Evolutionary conservation across 148 eudicot species (phyloP), one percentile per base, ranked within the genome.

Genomic region (Amaranthus palmeri): DNA sequence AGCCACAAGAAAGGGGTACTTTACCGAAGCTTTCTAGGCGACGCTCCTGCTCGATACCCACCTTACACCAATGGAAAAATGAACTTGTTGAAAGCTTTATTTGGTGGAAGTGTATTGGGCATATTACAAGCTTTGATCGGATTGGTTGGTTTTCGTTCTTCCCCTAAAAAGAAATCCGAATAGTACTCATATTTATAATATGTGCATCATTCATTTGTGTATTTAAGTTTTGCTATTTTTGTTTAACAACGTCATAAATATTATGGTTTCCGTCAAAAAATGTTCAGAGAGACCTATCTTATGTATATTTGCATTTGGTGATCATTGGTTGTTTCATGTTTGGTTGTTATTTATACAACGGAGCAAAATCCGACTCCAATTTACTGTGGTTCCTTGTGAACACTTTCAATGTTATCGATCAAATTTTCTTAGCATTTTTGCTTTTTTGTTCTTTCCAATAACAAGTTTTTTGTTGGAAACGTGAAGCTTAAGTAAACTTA

Each of bases 1-100:
- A 88, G 88, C 80, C 97, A 92, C 67, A 90, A 88, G 81, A 92
- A 92, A 79, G 81, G 90, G 3, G 87, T 92, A 69, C 71, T 92
- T 18, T 69, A 82, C 47, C 78, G 92, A 61, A 76, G 83, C 61
- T 81, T 90, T 65, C 14, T 13, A 13, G 91, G 87, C 18, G 97
- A 92, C 71, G 82, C 83, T 69, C 6, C 88, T 15, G 84, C 81
- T 64, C 83, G 97, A 73, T 92, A 86, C 78, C 97, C 97, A 41
- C 97, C 97, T n/a, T 92, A 92, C 77, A 83, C 86, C 67, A 75
- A 76, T 5, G 67, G 82, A 44, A 92, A 92, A 75, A 76, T 83
- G 56, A 72, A 79, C 61, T 43, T 92, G 10, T 76, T 90, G 67
- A 90, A 78, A 68, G 96, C 96, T 66, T 64, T 90, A 0, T 13